Base-by-base conservation (phyloP, 2,329 filamentous ascomycete genomes). In the Dryadomyces sulphureus region DNA sequence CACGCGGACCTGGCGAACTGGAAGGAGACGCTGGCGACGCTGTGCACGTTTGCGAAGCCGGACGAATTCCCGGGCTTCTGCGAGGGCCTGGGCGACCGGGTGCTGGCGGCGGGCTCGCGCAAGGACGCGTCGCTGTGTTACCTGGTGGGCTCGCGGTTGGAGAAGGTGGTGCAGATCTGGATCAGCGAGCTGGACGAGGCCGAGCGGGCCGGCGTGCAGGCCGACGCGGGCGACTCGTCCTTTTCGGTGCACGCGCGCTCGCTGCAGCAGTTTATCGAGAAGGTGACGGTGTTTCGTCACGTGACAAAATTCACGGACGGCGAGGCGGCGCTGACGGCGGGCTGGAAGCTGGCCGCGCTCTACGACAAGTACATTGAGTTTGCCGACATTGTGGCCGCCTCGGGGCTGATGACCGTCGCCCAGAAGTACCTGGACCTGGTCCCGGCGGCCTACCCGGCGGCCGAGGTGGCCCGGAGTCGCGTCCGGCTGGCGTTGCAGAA, bases 281-380 rank as follows among this genome's bases (percentile, higher is more conserved):
- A 98, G 70, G 92, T 98, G 41, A 94, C 89, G 0, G 77, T 98
- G 45, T 98, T 98, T 79, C 82, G 92, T 46, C 77, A 92, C 54
- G 89, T 95, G 38, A 89, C 88, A 51, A 88, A 90, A 58, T 98
- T 95, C 68, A 69, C 84, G 55, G 92, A 98, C 59, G 64, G 66
- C 8, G 88, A 95, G 58, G 76, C 77, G 52, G 65, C 67, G 41
- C 75, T 85, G 54, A 70, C 75, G 9, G 79, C 80, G 1, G 85
- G 81, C 55, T 98, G 90, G 90, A 95, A 94, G 66, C 77, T 98
- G 49, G 75, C 79, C 34, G 72, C 81, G 2, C 69, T 98, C 45
- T 98, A 98, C 62, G 81, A 88, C 60, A 94, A 94, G 65, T 98
- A 98, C 60, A 81, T 84, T 24, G 92, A 98, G 65, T 98, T 96